phyloP scores from a whole-genome alignment of 176 grass and related monocot genomes.

The Raddia guianensis region DNA sequence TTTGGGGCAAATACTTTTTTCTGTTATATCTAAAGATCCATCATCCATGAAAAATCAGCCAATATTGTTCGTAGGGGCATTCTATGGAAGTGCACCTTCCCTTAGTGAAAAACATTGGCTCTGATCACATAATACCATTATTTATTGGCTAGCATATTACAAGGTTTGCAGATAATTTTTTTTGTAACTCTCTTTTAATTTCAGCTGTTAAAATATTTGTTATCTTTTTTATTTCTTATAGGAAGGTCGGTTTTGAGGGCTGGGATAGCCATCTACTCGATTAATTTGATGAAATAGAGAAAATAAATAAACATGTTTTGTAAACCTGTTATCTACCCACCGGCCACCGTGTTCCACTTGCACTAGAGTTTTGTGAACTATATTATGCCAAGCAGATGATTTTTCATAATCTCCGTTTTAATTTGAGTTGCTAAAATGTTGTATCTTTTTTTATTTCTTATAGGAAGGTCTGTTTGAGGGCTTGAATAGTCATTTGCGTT shows the following conservation, averaged over 20 bases:
- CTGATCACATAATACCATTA: conserved; percentile 1
- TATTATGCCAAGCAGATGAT: conserved; percentile 6
- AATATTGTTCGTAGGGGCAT: conserved; percentile 9
- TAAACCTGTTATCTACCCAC: not conserved
- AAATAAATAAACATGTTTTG: not conserved
- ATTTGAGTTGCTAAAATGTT: not conserved
- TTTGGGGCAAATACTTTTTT: conserved; percentile 11
- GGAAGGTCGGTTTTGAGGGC: not conserved
- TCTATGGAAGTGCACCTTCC: conserved; percentile 11
- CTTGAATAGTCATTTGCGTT: conserved; percentile 14
- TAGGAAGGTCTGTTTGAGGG: not conserved
- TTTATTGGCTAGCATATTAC: conserved; percentile 17
- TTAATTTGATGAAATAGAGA: not conserved
- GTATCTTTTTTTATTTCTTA: conserved; percentile 14
- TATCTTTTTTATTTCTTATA: conserved; percentile 11
- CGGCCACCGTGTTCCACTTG: not conserved
- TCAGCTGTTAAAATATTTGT: not conserved
- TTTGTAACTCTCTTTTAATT: conserved; percentile 11
- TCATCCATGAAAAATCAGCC: not conserved
- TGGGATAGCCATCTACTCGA: conserved; percentile 16
- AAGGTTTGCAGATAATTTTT: not conserved
- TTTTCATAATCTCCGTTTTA: conserved; percentile 9
- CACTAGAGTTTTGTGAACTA: conserved; percentile 11
- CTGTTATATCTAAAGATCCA: not conserved
- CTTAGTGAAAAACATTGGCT: conserved; percentile 20